phyloP scores from a whole-genome alignment of 1,139 yeast genomes.

The Debaryomycetaceae sp. region DNA sequence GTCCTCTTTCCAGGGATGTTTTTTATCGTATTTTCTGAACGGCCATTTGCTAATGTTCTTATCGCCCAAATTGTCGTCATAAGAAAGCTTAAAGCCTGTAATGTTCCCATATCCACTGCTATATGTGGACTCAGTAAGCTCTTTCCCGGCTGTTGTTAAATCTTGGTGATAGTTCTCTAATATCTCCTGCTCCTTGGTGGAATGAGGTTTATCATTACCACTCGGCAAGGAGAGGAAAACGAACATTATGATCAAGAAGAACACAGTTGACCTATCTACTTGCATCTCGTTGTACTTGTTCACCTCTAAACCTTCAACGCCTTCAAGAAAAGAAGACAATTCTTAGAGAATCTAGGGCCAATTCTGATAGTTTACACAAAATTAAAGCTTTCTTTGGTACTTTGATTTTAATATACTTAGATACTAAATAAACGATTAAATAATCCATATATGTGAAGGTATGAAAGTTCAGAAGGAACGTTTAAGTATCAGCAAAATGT shows the following conservation, averaged over 20 bases:
- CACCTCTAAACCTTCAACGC: no score
- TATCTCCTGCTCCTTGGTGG: constrained; percentile 26
- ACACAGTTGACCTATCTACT: constrained; percentile 36
- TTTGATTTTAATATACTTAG: background rate
- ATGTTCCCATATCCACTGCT: constrained; percentile 62
- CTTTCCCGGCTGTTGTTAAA: constrained; percentile 25
- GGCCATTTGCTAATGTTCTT: constrained; percentile 56
- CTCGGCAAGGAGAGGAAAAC: constrained; percentile 31
- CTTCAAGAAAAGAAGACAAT: no score
- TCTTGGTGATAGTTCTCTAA: constrained; percentile 28
- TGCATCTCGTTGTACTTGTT: no score
- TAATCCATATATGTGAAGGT: background rate
- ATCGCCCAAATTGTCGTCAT: constrained; percentile 49
- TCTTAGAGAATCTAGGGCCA: background rate
- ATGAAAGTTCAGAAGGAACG: background rate
- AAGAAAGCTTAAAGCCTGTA: constrained; percentile 68
- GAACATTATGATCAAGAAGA: constrained; percentile 37
- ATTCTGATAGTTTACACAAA: background rate
- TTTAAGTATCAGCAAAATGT: background rate
- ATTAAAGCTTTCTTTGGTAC: no score
- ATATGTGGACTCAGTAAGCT: constrained; percentile 43
- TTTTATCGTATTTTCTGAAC: constrained; percentile 37
- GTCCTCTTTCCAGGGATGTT: constrained; percentile 50
- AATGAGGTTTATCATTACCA: constrained; percentile 30
- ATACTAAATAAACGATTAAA: background rate